phyloP scores from a whole-genome alignment of 2,329 filamentous ascomycete species.

The Xylariomycetidae sp. region DNA sequence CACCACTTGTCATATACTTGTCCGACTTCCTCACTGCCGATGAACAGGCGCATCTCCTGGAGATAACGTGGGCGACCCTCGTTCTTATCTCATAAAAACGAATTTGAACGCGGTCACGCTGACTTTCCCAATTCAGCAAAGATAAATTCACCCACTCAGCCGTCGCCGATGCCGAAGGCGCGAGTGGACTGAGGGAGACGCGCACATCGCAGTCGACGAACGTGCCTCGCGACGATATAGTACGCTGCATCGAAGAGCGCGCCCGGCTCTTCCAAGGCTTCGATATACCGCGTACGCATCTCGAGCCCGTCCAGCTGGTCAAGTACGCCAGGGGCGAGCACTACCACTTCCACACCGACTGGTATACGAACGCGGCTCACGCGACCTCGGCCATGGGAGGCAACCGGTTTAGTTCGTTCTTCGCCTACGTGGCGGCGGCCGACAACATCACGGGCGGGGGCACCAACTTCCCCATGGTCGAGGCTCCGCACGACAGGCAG shows the following conservation, averaged over 20 bases:
- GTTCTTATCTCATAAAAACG: neutral
- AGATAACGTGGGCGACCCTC: slow-evolving; percentile 25
- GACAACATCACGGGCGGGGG: slow-evolving; percentile 42
- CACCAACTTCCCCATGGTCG: slow-evolving; percentile 43
- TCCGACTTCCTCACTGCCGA: slow-evolving; percentile 31
- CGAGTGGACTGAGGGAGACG: slow-evolving; percentile 30
- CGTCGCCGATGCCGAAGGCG: slow-evolving; percentile 30
- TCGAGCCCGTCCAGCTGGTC: slow-evolving; percentile 46
- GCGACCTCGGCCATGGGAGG: slow-evolving; percentile 36
- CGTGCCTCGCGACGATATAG: slow-evolving; percentile 36
- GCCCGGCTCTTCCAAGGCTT: slow-evolving; percentile 43
- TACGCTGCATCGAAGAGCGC: slow-evolving; percentile 43
- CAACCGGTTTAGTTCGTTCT: slow-evolving; percentile 42
- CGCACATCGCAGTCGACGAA: slow-evolving; percentile 44
- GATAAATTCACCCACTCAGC: slow-evolving; percentile 41
- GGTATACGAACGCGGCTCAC: slow-evolving; percentile 39
- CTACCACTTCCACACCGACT: slow-evolving; percentile 48
- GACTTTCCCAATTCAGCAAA: slow-evolving; percentile 24
- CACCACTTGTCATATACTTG: slow-evolving; percentile 36
- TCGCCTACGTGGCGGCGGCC: slow-evolving; percentile 40
- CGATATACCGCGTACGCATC: slow-evolving; percentile 29
- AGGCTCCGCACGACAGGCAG: slow-evolving; percentile 29
- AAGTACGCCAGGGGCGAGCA: slow-evolving; percentile 39
- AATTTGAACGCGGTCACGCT: neutral
- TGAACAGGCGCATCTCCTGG: slow-evolving; percentile 31